These are phyloP conservation scores for Leucocoprinus leucothites DNA, from an alignment of 768 basidiomycete genomes.

Conservation along the genomic window DNA sequence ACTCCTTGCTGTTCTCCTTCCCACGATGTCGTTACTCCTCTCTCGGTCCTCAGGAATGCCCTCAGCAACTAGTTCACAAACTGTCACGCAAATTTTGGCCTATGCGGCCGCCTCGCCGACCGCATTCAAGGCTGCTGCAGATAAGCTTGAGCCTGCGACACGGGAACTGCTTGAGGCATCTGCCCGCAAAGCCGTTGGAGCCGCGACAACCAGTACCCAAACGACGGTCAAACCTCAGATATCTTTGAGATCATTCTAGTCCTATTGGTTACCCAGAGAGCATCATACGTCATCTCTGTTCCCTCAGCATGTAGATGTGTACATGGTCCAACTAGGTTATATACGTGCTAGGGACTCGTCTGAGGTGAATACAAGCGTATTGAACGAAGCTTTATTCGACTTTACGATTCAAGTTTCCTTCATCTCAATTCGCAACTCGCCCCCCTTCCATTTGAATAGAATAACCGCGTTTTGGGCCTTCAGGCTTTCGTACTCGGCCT, in stretches of 20 bases:
- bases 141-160: slow-evolving; percentile 53
- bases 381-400: too few species aligned
- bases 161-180: slow-evolving; percentile 71
- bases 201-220: slow-evolving; percentile 27
- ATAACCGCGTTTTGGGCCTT: too few species aligned
- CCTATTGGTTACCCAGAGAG: too few species aligned
- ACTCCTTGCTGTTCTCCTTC: slow-evolving; percentile 68
- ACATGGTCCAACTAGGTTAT: too few species aligned
- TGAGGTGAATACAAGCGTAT: too few species aligned
- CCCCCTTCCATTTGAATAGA: too few species aligned
- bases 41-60: slow-evolving; percentile 37
- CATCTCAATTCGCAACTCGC: too few species aligned
- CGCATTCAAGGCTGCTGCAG: slow-evolving; percentile 84
- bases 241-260: slow-evolving; percentile 69
- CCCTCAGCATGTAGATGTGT: too few species aligned
- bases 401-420: too few species aligned
- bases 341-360: too few species aligned
- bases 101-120: slow-evolving; percentile 70
- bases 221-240: slow-evolving; percentile 67
- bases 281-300: too few species aligned
- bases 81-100: slow-evolving; percentile 62
- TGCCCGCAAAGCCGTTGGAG: slow-evolving; percentile 68
- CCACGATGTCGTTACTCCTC: slow-evolving; percentile 70
- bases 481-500: too few species aligned
- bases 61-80: slow-evolving; percentile 49